Evolutionary conservation across 2,329 filamentous ascomycete genomes (phyloP).

Genomic region (Emydomyces testavorans): DNA sequence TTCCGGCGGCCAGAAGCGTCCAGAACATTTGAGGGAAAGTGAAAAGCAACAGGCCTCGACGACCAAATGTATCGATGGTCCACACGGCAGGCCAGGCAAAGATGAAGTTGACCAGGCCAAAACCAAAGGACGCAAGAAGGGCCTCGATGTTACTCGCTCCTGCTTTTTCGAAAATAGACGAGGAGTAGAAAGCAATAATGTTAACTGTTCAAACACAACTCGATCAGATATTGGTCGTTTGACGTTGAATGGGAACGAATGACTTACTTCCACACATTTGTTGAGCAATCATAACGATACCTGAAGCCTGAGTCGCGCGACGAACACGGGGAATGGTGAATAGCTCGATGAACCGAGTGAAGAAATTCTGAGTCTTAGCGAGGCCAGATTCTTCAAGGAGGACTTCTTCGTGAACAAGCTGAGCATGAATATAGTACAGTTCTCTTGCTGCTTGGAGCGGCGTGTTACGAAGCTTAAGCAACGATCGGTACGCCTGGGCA

Average conservation of each 20-base stretch:
- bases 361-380: conserved; percentile 39
- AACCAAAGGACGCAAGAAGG: conserved; percentile 49
- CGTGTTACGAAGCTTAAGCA: conserved; percentile 48
- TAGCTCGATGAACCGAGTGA: conserved; percentile 29
- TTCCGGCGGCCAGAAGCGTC: conserved; percentile 51
- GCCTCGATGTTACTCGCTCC: conserved; percentile 43
- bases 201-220: conserved; percentile 39
- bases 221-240: conserved; percentile 8
- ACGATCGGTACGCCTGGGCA: conserved; percentile 48
- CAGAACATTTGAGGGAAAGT: conserved; percentile 60
- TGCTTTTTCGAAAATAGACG: conserved; percentile 27
- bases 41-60: conserved; percentile 50
- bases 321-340: conserved; percentile 25
- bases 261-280: conserved; percentile 28
- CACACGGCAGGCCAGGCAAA: conserved; percentile 53
- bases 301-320: conserved; percentile 23
- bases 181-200: conserved; percentile 61
- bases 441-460: conserved; percentile 50
- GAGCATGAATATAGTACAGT: conserved; percentile 46
- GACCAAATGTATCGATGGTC: conserved; percentile 57
- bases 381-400: conserved; percentile 31
- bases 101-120: conserved; percentile 53
- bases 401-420: conserved; percentile 24
- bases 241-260: conserved; percentile 14
- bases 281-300: conserved; percentile 25